Base-by-base conservation (phyloP, 441 rosid species). In the Croton setiger region DNA sequence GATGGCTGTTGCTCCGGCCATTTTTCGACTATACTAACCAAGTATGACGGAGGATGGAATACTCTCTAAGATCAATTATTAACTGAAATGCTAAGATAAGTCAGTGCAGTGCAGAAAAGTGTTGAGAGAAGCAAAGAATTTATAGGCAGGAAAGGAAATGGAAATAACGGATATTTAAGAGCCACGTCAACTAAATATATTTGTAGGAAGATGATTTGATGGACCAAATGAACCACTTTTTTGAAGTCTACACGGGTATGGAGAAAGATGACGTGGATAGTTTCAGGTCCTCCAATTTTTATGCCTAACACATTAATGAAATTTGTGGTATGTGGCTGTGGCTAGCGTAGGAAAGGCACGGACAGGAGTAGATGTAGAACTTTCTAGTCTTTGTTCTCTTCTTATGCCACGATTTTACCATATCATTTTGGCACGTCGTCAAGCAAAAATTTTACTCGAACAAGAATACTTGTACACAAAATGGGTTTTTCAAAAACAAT, bases 1-100 rank as follows among this genome's bases (percentile, higher is more conserved):
- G 64, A 81, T 56, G 47, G 65, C 68, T 21, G 81, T 27, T 4
- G 76, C 57, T 6, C 79, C 72, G 21, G 91, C 84, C 87, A 85
- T 87, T 10, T 9, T 61, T 23, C 43, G 31, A 20, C 18, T 2
- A 10, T 7, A 15, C 17, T 45, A 11, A 45, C 36, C 20, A 13
- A 43, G 13, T 4, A 7, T 3, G 5, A 44, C 11, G 9, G 7
- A 37, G n/a, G 41, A 37, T 37, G 0, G 41, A 37, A 8, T 37
- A 37, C 7, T 37, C 41, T 37, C 7, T 5, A 0, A 7, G 11
- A 27, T 39, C 43, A 1, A 39, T 5, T 1, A 39, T 8, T 8
- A 4, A 4, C 43, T 39, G 7, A 9, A 6, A 27, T 27, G 31
- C 31, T 2, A 27, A 27, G 31, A 27, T 27, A 1, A 27, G 31